Conservation (phyloP, 371 early-diverging fungal genomes). For the Spiromyces aspiralis region DNA sequence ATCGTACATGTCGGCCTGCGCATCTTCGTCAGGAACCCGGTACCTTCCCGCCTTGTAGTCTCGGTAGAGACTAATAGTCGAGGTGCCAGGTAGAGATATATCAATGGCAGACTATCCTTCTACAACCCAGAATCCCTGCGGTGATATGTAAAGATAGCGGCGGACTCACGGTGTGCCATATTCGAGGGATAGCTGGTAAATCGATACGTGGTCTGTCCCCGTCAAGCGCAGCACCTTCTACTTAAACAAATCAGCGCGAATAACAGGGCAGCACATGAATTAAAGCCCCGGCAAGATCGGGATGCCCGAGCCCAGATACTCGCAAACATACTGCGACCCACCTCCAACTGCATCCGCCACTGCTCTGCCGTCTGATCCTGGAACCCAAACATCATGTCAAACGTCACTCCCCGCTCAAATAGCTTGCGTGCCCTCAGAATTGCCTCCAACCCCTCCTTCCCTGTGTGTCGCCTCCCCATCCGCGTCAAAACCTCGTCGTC, state of each 20-base stretch:
- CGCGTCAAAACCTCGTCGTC: constrained; percentile 31
- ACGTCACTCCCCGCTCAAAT: constrained; percentile 48
- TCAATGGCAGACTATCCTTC: too few relatives aligned
- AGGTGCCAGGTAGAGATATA: too few relatives aligned
- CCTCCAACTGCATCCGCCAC: constrained; percentile 49
- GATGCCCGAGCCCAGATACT: too few relatives aligned
- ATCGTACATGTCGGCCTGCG: constrained; percentile 59
- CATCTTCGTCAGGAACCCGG: constrained; percentile 32
- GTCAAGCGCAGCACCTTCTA: constrained; percentile 32
- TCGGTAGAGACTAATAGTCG: constrained; percentile 34
- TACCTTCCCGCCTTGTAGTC: constrained; percentile 19
- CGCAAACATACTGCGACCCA: constrained; percentile 4
- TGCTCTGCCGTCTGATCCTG: constrained; percentile 43
- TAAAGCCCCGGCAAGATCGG: too few relatives aligned
- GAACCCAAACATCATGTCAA: constrained; percentile 77
- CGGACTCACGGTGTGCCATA: constrained; percentile 46
- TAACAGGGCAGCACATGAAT: too few relatives aligned
- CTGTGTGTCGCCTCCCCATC: constrained; percentile 61
- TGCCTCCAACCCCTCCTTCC: constrained; percentile 35
- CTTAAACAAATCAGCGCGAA: too few relatives aligned
- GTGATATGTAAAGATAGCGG: constrained; percentile 8
- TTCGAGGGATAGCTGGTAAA: constrained; percentile 75
- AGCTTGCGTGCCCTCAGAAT: constrained; percentile 34
- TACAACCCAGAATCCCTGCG: too few relatives aligned
- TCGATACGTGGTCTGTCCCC: constrained; percentile 43